Percentiles rank a stretch among this genome's conserved stretches.
These are phyloP conservation scores for Rugonectria rugulosa DNA, from an alignment of 2,329 filamentous ascomycete species.

Conservation along the genomic window DNA sequence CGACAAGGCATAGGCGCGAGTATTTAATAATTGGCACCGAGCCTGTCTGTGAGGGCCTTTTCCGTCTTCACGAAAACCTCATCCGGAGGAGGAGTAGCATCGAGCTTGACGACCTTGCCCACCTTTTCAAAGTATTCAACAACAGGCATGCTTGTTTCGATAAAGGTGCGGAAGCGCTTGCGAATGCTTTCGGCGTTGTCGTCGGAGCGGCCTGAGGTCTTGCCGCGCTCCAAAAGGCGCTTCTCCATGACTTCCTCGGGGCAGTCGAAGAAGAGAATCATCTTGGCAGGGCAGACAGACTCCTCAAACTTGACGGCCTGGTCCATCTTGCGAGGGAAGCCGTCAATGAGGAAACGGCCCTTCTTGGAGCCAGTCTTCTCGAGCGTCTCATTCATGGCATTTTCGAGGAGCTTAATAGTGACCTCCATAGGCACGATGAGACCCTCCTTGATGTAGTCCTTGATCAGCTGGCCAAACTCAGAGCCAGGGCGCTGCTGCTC, in stretches of 20 bases:
- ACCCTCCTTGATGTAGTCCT: conserved; percentile 90
- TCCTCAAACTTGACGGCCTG: conserved; percentile 95
- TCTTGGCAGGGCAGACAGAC: conserved; percentile 80
- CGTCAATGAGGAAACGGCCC: conserved; percentile 78
- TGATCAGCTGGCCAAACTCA: conserved; percentile 92
- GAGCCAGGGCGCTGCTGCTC: conserved; percentile 89
- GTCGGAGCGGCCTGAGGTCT: conserved; percentile 90
- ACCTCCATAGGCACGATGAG: conserved; percentile 99
- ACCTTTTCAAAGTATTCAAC: conserved; percentile 83
- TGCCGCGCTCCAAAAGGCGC: conserved; percentile 84
- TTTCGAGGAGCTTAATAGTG: conserved; percentile 90
- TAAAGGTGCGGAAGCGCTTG: conserved; percentile 93
- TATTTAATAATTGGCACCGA: conserved; percentile 50
- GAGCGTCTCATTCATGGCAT: conserved; percentile 83
- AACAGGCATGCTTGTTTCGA: conserved; percentile 97
- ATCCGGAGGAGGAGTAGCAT: conserved; percentile 73
- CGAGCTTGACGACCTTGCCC: conserved; percentile 81
- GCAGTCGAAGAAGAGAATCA: conserved; percentile 95
- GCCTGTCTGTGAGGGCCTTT: conserved; percentile 55
- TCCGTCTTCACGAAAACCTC: conserved; percentile 64
- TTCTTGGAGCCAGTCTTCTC: conserved; percentile 56
- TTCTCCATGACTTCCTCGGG: conserved; percentile 88
- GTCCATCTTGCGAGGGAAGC: conserved; percentile 97
- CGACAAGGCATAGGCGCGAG: neutral
- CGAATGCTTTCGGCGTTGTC: conserved; percentile 96